Conservation (phyloP, 257 asterid genomes). For the Agastache rugosa region DNA sequence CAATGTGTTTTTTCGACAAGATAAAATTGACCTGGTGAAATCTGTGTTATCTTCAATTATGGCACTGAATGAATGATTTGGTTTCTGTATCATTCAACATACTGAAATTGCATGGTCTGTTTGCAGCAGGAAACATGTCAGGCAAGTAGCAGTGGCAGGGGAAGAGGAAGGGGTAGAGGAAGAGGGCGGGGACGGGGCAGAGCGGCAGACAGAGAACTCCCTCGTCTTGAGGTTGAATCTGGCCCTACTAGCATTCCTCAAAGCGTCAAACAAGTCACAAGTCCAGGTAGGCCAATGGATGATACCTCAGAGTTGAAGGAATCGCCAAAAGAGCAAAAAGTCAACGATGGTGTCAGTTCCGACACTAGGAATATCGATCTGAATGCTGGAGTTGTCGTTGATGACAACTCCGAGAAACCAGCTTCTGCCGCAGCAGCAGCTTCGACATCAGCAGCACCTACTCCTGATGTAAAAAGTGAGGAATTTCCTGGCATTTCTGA, state of each 20-base stretch:
- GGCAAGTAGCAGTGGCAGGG: slow-evolving; percentile 65
- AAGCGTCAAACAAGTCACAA: slow-evolving; percentile 38
- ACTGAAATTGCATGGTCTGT: not conserved
- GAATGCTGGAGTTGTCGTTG: slow-evolving; percentile 42
- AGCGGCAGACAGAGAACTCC: slow-evolving; percentile 60
- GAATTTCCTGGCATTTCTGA: slow-evolving; percentile 63
- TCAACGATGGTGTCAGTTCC: slow-evolving; percentile 36
- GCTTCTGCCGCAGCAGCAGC: slow-evolving; percentile 32
- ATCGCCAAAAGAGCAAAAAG: slow-evolving; percentile 49
- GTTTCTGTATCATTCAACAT: slow-evolving; percentile 7
- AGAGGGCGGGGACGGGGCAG: slow-evolving; percentile 72
- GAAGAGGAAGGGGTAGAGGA: slow-evolving; percentile 86
- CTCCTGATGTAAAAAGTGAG: slow-evolving; percentile 47
- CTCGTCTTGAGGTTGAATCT: slow-evolving; percentile 53
- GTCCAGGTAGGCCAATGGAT: slow-evolving; percentile 51
- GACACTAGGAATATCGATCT: slow-evolving; percentile 49
- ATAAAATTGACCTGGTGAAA: not conserved
- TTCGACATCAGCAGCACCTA: slow-evolving; percentile 31
- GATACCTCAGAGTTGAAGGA: slow-evolving; percentile 46
- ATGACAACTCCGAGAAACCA: slow-evolving; percentile 44
- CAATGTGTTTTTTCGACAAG: not conserved
- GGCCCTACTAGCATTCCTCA: slow-evolving; percentile 37
- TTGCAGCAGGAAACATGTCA: slow-evolving; percentile 58
- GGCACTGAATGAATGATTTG: not conserved
- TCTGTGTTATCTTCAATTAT: not conserved